phyloP scores from a whole-genome alignment of 2,329 filamentous ascomycete genomes.

The Aurifilum marmelostoma region DNA sequence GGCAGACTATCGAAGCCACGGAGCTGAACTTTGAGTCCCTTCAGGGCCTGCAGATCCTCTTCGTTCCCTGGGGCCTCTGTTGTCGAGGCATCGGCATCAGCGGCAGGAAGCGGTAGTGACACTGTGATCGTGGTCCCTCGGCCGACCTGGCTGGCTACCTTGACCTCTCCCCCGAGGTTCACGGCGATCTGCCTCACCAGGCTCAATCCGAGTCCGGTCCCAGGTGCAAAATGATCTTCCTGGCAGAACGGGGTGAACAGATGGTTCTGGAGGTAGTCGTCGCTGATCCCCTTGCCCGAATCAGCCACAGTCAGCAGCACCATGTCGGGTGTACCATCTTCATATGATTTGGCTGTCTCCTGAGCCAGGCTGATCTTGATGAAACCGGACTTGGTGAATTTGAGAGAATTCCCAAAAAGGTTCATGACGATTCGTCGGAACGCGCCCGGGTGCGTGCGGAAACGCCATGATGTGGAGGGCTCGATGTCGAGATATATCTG shows the following conservation, averaged over 20 bases:
- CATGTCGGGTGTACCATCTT: slow-evolving; percentile 8
- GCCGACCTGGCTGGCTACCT: slow-evolving; percentile 52
- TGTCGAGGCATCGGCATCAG: not conserved
- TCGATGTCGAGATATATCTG: slow-evolving; percentile 54
- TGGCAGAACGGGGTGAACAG: slow-evolving; percentile 68
- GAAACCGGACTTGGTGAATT: slow-evolving; percentile 47
- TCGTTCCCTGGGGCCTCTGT: slow-evolving; percentile 37
- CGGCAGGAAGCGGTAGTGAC: slow-evolving; percentile 36
- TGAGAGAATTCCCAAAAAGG: slow-evolving; percentile 56
- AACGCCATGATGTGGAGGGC: slow-evolving; percentile 49
- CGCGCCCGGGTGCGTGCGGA: slow-evolving; percentile 55
- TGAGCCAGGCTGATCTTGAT: slow-evolving; percentile 32
- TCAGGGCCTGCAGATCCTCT: slow-evolving; percentile 36
- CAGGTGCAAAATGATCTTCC: slow-evolving; percentile 62
- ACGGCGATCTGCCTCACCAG: slow-evolving; percentile 65
- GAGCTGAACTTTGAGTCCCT: slow-evolving; percentile 38
- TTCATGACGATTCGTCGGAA: slow-evolving; percentile 58
- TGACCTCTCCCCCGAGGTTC: slow-evolving; percentile 61
- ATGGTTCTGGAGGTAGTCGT: slow-evolving; percentile 62
- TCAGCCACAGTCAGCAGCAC: slow-evolving; percentile 58
- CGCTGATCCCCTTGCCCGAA: slow-evolving; percentile 67
- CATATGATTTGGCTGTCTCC: slow-evolving; percentile 7
- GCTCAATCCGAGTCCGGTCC: slow-evolving; percentile 67
- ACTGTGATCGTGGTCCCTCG: slow-evolving; percentile 44
- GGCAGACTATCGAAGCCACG: slow-evolving; percentile 29